Conservation (phyloP, 2,329 filamentous ascomycete species). For the Aspergillus sp. region DNA sequence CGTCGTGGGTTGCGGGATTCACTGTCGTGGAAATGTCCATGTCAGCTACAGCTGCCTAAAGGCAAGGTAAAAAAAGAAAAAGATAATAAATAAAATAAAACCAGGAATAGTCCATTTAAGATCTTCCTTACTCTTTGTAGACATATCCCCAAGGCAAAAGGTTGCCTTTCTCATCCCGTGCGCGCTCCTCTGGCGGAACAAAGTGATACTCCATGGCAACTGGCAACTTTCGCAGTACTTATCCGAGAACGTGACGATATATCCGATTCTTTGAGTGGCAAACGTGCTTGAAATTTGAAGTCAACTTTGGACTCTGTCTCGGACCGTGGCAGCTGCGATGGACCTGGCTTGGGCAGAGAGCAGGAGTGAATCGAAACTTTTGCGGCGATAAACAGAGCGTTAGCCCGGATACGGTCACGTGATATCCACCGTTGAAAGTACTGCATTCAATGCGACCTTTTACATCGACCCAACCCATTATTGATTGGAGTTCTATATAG, state of each 20-base stretch:
- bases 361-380: conserved; percentile 8
- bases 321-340: background rate
- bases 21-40: conserved; percentile 17
- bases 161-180: conserved; percentile 51
- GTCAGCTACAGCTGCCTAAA: conserved; percentile 13
- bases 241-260: background rate
- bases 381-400: conserved; percentile 18
- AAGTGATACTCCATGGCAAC: conserved; percentile 55
- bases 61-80: background rate
- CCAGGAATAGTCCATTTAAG: no score
- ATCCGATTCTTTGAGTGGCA: background rate
- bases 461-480: no score
- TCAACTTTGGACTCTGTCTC: no score
- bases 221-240: background rate
- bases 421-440: background rate
- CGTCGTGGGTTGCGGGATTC: conserved; percentile 44
- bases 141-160: conserved; percentile 57
- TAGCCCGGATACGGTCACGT: conserved; percentile 17
- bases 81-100: conserved; percentile 6
- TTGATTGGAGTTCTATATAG: no score
- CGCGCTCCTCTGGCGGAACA: conserved; percentile 55
- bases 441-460: background rate
- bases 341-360: background rate
- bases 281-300: background rate
- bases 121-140: conserved; percentile 47